Base-by-base conservation (phyloP, 2,329 filamentous ascomycete species). In the Shiraia sp. region DNA sequence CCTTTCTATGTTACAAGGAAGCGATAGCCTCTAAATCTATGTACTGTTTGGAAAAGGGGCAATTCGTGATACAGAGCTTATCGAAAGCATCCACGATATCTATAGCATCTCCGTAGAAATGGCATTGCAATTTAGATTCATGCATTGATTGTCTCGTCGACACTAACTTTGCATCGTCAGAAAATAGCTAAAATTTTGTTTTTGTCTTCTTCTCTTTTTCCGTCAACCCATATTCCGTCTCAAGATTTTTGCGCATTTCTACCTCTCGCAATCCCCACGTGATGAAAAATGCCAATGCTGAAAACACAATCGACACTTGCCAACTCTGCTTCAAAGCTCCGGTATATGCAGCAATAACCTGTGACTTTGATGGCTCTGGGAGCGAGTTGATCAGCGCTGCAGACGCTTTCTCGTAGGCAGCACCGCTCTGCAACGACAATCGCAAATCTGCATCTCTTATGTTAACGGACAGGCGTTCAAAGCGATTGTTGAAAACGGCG, bases 191-290 rank as follows among this genome's bases (percentile, higher is more conserved):
- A n/a, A n/a, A n/a, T n/a, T n/a, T n/a, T n/a, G n/a, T n/a, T n/a
- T n/a, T n/a, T n/a, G n/a, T n/a, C n/a, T n/a, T n/a, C n/a, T n/a
- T n/a, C n/a, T n/a, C n/a, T n/a, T n/a, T n/a, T n/a, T n/a, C n/a
- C n/a, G n/a, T 65, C 3, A 74, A 48, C 1, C 72, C 72, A 51
- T 65, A 74, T 12, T 67, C 61, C 0, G 70, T 74, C 32, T 73
- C 63, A 26, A 74, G 49, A 13, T 68, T 61, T 10, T 60, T 66
- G 28, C 70, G 53, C 50, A 75, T 53, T 47, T 65, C 59, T 10
- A 72, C 45, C 42, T 72, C 58, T 35, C 66, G 65, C 47, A 70
- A 66, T 1, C 63, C 49, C 13, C 67, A 69, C 1, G 58, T 61
- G 12, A 70, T 23, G 3, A 66, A 19, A 15, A 74, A 70, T 1